These are phyloP conservation scores for Leptomonas pyrrhocoris DNA, from an alignment of 208 protist genomes.

Conservation along the genomic window DNA sequence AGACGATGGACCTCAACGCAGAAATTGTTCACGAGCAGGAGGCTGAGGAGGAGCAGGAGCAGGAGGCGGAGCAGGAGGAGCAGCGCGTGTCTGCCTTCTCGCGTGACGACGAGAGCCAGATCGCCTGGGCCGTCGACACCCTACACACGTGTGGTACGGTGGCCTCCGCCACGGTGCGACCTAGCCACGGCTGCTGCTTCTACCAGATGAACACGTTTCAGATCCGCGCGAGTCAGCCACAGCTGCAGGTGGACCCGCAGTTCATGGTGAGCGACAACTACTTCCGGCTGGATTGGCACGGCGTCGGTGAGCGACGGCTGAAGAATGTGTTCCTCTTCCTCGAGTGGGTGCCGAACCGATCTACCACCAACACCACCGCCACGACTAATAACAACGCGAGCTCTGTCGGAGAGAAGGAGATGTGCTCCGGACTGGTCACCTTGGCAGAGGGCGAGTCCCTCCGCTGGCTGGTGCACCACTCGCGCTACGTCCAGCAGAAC, in stretches of 20 bases:
- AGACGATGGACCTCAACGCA: conserved; percentile 71
- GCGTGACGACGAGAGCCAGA: conserved; percentile 87
- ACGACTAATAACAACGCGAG: no score
- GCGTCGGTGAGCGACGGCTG: conserved; percentile 84
- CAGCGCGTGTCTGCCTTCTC: conserved; percentile 74
- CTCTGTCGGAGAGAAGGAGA: conserved; percentile 5
- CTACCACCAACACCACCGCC: not conserved
- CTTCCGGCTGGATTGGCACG: conserved; percentile 88
- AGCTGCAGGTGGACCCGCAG: conserved; percentile 58
- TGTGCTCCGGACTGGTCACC: conserved; percentile 68
- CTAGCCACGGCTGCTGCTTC: conserved; percentile 51
- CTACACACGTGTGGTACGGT: conserved; percentile 36
- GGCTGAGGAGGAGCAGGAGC: conserved; percentile 85
- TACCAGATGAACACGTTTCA: conserved; percentile 72
- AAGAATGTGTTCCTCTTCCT: conserved; percentile 91
- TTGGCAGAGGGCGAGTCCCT: conserved; percentile 91
- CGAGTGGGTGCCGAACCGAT: conserved; percentile 78
- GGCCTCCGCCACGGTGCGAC: conserved; percentile 31
- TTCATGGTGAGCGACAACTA: conserved; percentile 92
- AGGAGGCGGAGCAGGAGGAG: conserved; percentile 84
- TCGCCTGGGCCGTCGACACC: conserved; percentile 76
- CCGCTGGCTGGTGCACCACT: conserved; percentile 86
- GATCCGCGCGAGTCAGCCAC: conserved; percentile 44
- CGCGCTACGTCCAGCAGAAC: conserved; percentile 20
- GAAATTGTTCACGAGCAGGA: conserved; percentile 90